Base-by-base conservation (phyloP, 192 early-diverging fungal genomes). In the Dissophora ornata region DNA sequence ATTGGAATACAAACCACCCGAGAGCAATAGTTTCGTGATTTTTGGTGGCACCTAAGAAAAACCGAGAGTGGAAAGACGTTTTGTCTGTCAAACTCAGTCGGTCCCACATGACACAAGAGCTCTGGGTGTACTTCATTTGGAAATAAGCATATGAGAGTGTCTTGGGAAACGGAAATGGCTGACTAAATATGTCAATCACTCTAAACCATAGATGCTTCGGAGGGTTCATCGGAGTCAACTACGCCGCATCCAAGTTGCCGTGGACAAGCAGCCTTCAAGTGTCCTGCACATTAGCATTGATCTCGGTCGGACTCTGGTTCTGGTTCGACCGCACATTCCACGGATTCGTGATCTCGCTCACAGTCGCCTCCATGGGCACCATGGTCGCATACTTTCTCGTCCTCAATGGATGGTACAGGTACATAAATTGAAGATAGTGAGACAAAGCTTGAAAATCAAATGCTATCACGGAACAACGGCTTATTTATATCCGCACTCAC, bases 291-390 rank as follows among this genome's bases (percentile, higher is more conserved):
- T 67, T 89, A 11, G 83, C 82, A 7, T 34, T 92, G 33, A 83
- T 90, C 11, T 83, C 85, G 3, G 34, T 92, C 25, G 86, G 83
- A 16, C 57, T 91, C 22, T 92, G 91, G 91, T 86, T 90, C 60
- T 54, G 88, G 59, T 92, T 92, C 82, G 91, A 92, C 62, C 66
- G 87, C n/a, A 91, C 90, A 0, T 34, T 62, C 25, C 88, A 90
- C 47, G 91, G 91, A 42, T 90, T 91, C 57, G 25, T 85, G 19
- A 65, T 90, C 29, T 86, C 88, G 10, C 29, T 70, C 12, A 50
- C 74, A n/a, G 80, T 90, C 18, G 82, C 86, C 4, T 66, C 70
- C 29, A 52, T 85, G 21, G 91, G 90, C 15, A 90, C 91, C 2
- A 55, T 61, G 22, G 84, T 89, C 16, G 85, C 81, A 28, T 82